Conservation (phyloP, 1,284 basidiomycete genomes). For the Papiliotrema fonsecae region DNA sequence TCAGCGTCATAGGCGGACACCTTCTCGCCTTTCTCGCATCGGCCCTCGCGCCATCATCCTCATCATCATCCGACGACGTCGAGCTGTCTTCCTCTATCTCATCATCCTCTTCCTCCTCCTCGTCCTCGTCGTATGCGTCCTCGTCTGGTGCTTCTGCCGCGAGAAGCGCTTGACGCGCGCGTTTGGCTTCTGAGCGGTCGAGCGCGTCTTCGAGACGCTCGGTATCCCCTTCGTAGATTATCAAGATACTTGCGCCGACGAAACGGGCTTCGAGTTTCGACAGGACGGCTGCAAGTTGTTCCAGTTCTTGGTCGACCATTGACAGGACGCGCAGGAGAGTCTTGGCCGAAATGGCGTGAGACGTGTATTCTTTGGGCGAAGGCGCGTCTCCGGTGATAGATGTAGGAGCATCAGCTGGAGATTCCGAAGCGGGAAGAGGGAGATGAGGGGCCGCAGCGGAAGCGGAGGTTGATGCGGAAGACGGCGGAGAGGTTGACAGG, state of each 20-base stretch:
- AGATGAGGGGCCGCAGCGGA: constrained; percentile 3
- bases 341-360: constrained; percentile 54
- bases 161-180: constrained; percentile 6
- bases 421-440: neutral
- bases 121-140: constrained; percentile 35
- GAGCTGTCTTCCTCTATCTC: constrained; percentile 30
- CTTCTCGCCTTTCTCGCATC: constrained; percentile 43
- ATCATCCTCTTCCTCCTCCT: constrained; percentile 21
- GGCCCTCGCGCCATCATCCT: constrained; percentile 22
- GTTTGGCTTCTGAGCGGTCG: constrained; percentile 46
- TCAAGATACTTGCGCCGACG: constrained; percentile 72
- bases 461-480: constrained; percentile 22
- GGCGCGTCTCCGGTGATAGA: neutral
- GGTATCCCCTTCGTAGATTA: constrained; percentile 76
- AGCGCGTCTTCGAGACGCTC: constrained; percentile 50
- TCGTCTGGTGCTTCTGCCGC: constrained; percentile 4
- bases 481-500: constrained; percentile 13
- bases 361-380: constrained; percentile 11
- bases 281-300: constrained; percentile 56
- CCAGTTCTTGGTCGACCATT: constrained; percentile 51
- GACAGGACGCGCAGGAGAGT: constrained; percentile 59
- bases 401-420: neutral
- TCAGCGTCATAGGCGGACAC: constrained; percentile 61
- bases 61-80: constrained; percentile 39
- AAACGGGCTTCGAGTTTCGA: constrained; percentile 65